These are phyloP conservation scores for Phytophthora europaea DNA, from an alignment of 352 stramenopile species.

Conservation along the genomic window DNA sequence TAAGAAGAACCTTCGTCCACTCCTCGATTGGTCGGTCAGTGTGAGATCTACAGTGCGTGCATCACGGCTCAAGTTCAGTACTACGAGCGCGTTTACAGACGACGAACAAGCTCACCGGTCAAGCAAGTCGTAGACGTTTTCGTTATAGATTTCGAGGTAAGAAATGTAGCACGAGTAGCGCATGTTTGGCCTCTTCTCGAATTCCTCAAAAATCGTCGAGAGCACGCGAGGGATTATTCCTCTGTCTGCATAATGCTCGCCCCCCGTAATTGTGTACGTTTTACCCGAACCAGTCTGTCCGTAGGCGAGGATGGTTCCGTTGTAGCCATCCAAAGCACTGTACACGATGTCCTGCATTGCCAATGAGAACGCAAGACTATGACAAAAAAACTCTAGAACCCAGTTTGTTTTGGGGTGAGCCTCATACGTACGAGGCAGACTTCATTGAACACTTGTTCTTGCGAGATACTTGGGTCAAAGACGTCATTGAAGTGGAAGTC, in stretches of 20 bases:
- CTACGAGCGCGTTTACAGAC: not conserved
- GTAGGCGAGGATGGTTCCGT: slow-evolving; percentile 80
- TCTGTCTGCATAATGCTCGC: slow-evolving; percentile 95
- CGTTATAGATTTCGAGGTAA: slow-evolving; percentile 98
- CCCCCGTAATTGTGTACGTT: slow-evolving; percentile 85
- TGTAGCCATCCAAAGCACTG: slow-evolving; percentile 78
- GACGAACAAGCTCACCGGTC: slow-evolving; percentile 44
- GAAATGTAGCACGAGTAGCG: slow-evolving; percentile 93
- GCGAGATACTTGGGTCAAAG: slow-evolving; percentile 70
- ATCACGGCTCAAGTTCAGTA: not conserved
- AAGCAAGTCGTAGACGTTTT: slow-evolving; percentile 96
- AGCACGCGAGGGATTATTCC: slow-evolving; percentile 96
- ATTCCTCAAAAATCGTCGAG: slow-evolving; percentile 93
- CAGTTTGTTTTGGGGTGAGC: not conserved
- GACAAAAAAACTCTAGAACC: not conserved
- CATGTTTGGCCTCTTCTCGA: slow-evolving; percentile 65
- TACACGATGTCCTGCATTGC: slow-evolving; percentile 67
- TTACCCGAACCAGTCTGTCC: slow-evolving; percentile 79
- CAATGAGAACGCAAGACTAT: not conserved
- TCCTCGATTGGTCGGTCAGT: slow-evolving; percentile 80
- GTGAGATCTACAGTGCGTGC: slow-evolving; percentile 50
- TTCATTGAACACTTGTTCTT: slow-evolving; percentile 78
- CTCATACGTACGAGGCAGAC: slow-evolving; percentile 59
- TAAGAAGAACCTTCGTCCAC: slow-evolving; percentile 83
- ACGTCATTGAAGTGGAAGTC: slow-evolving; percentile 82